Base-by-base conservation (phyloP, 2,329 filamentous ascomycete species). In the Aureobasidium lini region DNA sequence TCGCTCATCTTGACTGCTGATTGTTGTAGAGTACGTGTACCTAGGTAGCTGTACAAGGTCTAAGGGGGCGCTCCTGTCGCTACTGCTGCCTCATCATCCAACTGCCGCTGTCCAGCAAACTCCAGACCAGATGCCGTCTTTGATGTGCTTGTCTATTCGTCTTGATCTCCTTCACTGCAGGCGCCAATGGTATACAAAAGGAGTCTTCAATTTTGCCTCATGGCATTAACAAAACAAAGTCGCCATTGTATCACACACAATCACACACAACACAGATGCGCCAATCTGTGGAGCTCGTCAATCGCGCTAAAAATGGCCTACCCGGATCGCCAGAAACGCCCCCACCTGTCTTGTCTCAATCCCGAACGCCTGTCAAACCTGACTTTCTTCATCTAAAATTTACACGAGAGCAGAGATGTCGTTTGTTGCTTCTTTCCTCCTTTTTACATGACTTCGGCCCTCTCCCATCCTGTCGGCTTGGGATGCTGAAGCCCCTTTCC, bases 391-490 rank as follows among this genome's bases (percentile, higher is more conserved):
- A 6, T 16, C 16, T 9, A 16, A 13, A 34, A 31, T 13, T 23
- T 11, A 15, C 11, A 15, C 15, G 10, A 52, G 49, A 53, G 36
- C 28, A 32, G 50, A 54, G 29, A 47, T 43, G 16, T 44, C 6
- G 11, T 18, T 13, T 13, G 8, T 23, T 34, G 13, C 29, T 10
- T 16, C 13, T 7, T 48, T 48, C 18, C 29, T 48, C 13, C 13
- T 10, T 16, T 29, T 13, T 31, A 56, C 11, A 60, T 48, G 28
- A 95, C 84, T 56, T 99, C 93, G 2, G 84, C 75, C 31, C 93
- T 80, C 70, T 96, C 91, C 82, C 89, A 99, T 0, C 94, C 94
- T 0, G 79, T 79, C 0, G 87, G 80, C 70, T 85, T 82, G 64
- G 82, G 82, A 48, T 85, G 81, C 57, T 81, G 77, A 60, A 88